Evolutionary conservation across 2,329 filamentous ascomycete species (phyloP).

Genomic region (Piedraia hortae): DNA sequence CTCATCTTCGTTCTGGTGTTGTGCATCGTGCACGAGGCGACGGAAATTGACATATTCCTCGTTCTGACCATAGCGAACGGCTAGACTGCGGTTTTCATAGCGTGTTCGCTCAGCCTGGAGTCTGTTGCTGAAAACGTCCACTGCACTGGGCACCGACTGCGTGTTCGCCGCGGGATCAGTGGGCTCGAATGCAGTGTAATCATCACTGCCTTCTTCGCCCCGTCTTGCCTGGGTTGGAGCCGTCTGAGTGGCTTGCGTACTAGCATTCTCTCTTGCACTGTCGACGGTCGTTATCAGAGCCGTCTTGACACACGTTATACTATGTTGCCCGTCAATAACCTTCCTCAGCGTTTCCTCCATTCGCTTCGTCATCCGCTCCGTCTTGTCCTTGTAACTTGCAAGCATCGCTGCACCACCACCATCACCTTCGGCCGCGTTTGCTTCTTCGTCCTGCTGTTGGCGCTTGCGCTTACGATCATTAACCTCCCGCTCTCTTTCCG

Average conservation of each 20-base stretch:
- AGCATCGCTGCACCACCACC: conserved; percentile 17
- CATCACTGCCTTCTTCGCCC: conserved; percentile 8
- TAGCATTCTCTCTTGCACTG: conserved; percentile 12
- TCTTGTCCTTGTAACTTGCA: conserved; percentile 16
- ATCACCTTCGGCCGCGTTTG: conserved; percentile 9
- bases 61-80: conserved; percentile 26
- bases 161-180: conserved; percentile 15
- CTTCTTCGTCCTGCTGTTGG: conserved; percentile 3
- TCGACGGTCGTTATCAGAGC: conserved; percentile 17
- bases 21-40: conserved; percentile 31
- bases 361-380: conserved; percentile 23
- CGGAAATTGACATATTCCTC: conserved; percentile 35
- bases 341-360: conserved; percentile 31
- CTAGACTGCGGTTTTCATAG: conserved; percentile 15
- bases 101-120: conserved; percentile 17
- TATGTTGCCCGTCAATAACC: conserved; percentile 28
- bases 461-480: conserved; percentile 10
- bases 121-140: conserved; percentile 13
- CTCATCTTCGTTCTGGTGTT: conserved; percentile 24
- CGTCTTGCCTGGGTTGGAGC: conserved; percentile 8
- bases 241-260: conserved; percentile 13
- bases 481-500: conserved; percentile 8
- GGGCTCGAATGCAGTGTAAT: conserved; percentile 15
- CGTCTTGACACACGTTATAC: conserved; percentile 18
- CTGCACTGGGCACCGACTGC: conserved; percentile 11